Conservation (phyloP, 169 alveolate genomes). For the Perkinsus olseni region DNA sequence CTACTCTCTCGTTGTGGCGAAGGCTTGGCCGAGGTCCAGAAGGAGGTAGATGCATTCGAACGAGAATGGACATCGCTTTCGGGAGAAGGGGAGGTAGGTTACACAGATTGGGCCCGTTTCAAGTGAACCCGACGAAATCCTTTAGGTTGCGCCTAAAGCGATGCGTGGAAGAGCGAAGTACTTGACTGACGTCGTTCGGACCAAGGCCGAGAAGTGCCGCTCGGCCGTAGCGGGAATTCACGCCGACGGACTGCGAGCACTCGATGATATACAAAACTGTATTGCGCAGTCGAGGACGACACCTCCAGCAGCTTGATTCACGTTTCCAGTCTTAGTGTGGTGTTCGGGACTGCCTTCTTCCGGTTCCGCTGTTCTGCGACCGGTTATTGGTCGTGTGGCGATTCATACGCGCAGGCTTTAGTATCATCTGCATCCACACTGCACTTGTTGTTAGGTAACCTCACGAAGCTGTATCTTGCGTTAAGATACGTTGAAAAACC, state of each 20-base stretch:
- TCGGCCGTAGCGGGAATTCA: neutral
- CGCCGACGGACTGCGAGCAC: neutral
- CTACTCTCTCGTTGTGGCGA: neutral
- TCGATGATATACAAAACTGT: neutral
- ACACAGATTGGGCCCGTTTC: too few relatives aligned
- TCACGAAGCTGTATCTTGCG: too few relatives aligned
- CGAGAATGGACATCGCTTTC: neutral
- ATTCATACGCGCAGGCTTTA: too few relatives aligned
- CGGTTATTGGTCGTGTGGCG: too few relatives aligned
- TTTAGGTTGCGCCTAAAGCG: neutral
- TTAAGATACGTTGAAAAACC: too few relatives aligned
- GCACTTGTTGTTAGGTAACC: too few relatives aligned
- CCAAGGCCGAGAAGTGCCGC: neutral
- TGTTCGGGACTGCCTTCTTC: too few relatives aligned
- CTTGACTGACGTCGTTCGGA: neutral
- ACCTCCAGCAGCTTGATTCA: neutral
- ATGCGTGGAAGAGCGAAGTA: neutral
- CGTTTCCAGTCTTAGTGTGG: neutral
- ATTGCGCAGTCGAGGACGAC: neutral
- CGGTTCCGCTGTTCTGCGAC: too few relatives aligned
- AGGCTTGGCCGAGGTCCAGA: neutral
- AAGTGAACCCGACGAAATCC: neutral
- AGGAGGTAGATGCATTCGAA: neutral
- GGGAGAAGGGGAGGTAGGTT: neutral
- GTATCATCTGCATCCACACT: too few relatives aligned